Evolutionary conservation across 306 rosid genomes (phyloP).

Genomic region (Acmispon strigosus): DNA sequence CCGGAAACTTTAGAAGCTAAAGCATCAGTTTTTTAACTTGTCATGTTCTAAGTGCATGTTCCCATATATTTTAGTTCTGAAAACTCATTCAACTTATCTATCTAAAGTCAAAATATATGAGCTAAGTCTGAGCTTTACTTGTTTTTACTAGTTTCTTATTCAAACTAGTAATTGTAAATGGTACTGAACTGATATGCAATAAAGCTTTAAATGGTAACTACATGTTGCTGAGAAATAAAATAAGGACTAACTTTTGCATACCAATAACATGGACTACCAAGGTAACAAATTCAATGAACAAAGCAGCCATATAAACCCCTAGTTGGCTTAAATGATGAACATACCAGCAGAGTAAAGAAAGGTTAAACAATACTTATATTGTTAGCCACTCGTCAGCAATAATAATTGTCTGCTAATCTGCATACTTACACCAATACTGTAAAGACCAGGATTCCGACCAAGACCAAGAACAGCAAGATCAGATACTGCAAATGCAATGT

Average conservation of each 20-base stretch:
- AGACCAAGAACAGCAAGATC: conserved; percentile 60
- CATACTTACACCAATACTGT: conserved; percentile 90
- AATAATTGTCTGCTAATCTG: not conserved
- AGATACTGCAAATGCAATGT: conserved; percentile 66
- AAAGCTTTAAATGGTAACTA: not conserved
- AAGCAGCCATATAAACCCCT: not conserved
- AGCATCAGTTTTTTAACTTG: not conserved
- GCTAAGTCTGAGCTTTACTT: not conserved
- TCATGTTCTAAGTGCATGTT: not conserved
- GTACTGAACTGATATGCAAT: too few species aligned
- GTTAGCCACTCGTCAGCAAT: not conserved
- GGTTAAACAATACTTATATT: not conserved
- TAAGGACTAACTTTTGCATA: not conserved
- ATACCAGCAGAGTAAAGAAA: not conserved
- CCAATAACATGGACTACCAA: not conserved
- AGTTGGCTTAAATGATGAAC: not conserved
- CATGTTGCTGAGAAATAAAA: not conserved
- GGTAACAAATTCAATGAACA: conserved; percentile 3
- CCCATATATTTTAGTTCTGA: not conserved
- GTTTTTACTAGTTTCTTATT: not conserved
- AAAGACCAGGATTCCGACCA: conserved; percentile 81
- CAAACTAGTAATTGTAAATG: not conserved
- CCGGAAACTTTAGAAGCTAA: not conserved
- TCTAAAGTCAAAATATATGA: not conserved
- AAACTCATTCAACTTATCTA: not conserved